Conservation (phyloP, 768 basidiomycete genomes). For the Hirschioporus abietinus region DNA sequence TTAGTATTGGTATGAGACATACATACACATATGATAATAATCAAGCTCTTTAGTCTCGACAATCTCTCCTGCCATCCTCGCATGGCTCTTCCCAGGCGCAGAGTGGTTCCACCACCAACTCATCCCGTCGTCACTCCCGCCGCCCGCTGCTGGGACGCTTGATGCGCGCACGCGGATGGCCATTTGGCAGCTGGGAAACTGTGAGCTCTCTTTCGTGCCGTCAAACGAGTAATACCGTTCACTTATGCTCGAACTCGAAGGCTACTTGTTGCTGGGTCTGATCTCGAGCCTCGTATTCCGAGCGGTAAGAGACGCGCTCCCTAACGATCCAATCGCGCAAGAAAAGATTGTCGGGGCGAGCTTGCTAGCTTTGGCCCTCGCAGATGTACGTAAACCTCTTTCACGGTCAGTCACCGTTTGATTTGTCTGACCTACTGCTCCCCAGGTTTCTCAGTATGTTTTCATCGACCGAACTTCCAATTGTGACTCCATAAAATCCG, state of each 20-base stretch:
- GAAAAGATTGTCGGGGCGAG: conserved; percentile 64
- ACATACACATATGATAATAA: neutral
- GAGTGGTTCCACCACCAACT: conserved; percentile 65
- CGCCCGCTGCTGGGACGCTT: conserved; percentile 24
- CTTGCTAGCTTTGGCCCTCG: conserved; percentile 58
- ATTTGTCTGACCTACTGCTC: conserved; percentile 6
- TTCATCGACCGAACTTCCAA: conserved; percentile 4
- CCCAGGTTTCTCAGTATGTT: conserved; percentile 58
- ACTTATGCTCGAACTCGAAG: conserved; percentile 30
- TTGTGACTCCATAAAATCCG: neutral
- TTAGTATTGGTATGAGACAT: conserved; percentile 22
- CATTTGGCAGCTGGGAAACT: conserved; percentile 64
- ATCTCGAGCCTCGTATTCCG: conserved; percentile 64
- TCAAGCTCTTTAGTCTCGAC: conserved; percentile 36
- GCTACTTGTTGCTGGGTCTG: conserved; percentile 59
- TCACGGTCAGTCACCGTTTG: neutral
- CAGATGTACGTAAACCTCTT: conserved; percentile 49
- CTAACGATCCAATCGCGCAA: conserved; percentile 51
- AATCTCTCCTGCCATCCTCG: conserved; percentile 42
- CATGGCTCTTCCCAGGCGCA: conserved; percentile 55
- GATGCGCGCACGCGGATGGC: conserved; percentile 54
- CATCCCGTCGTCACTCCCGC: conserved; percentile 40
- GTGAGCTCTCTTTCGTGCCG: conserved; percentile 29
- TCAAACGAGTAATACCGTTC: neutral
- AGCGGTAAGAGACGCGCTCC: conserved; percentile 55